phyloP scores from a whole-genome alignment of 345 rosid species.

The Aquilaria sinensis region DNA sequence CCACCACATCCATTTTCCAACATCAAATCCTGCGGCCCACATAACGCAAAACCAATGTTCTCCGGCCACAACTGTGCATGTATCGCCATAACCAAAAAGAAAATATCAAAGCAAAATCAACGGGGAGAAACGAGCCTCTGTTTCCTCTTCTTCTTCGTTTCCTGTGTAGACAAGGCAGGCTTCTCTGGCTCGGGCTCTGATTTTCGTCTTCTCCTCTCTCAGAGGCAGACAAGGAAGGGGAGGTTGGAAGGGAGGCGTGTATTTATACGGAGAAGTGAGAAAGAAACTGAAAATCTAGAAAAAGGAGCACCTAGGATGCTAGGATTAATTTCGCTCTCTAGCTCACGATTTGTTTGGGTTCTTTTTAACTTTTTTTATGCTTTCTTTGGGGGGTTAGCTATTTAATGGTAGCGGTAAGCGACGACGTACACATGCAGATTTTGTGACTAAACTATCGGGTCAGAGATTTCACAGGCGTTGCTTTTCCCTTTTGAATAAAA shows the following conservation, averaged over 20 bases:
- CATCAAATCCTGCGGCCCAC: conserved; percentile 36
- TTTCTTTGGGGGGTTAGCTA: neutral
- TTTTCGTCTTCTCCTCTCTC: neutral
- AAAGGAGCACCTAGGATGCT: conserved; percentile 25
- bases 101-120: conserved; percentile 3
- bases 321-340: too few species aligned
- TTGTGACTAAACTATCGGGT: conserved; percentile 83
- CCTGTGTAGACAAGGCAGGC: too few species aligned
- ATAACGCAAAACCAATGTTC: conserved; percentile 31
- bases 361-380: neutral
- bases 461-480: conserved; percentile 65
- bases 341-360: too few species aligned
- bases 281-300: conserved; percentile 31
- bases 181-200: too few species aligned
- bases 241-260: conserved; percentile 6
- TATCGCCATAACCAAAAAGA: conserved; percentile 43
- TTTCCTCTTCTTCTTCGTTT: neutral
- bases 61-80: conserved; percentile 55
- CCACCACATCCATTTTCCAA: conserved; percentile 31
- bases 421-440: conserved; percentile 87
- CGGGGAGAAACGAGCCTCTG: neutral
- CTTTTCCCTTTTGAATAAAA: conserved; percentile 15
- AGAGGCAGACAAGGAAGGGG: neutral
- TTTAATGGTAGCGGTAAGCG: conserved; percentile 28
- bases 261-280: conserved; percentile 14